Conservation (phyloP, 306 rosid genomes). For the Lathyrus oleraceus region DNA sequence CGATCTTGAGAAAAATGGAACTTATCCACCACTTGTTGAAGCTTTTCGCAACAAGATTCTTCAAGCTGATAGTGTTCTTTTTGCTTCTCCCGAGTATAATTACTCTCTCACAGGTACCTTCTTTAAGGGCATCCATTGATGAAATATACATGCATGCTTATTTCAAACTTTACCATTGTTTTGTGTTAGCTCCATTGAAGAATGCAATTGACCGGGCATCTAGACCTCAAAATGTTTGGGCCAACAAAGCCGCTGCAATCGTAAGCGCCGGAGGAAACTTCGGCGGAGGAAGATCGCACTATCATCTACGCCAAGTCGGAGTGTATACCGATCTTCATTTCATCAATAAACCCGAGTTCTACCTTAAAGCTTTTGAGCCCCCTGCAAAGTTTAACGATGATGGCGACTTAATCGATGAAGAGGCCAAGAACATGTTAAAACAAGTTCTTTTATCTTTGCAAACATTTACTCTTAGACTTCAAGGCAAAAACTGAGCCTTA, state of each 20-base stretch:
- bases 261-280: not conserved
- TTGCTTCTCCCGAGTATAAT: constrained; percentile 89
- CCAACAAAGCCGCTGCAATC: not conserved
- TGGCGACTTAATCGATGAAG: constrained; percentile 49
- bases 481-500: constrained; percentile 25
- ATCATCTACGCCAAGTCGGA: not conserved
- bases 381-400: not conserved
- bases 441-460: constrained; percentile 54
- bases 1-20: constrained; percentile 62
- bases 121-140: no score
- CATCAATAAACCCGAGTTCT: not conserved
- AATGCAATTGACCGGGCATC: constrained; percentile 13
- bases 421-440: constrained; percentile 42
- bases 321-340: not conserved
- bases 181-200: constrained; percentile 57
- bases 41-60: constrained; percentile 64
- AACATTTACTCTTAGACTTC: constrained; percentile 48
- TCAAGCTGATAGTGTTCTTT: constrained; percentile 63
- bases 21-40: constrained; percentile 57
- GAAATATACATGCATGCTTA: not conserved
- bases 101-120: constrained; percentile 67
- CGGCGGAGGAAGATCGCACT: not conserved
- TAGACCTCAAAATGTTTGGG: constrained; percentile 1
- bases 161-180: not conserved
- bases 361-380: not conserved